Evolutionary conservation across 2,329 filamentous ascomycete species (phyloP), one percentile per base, ranked within the genome.

Genomic region (Colletotrichum lupini): DNA sequence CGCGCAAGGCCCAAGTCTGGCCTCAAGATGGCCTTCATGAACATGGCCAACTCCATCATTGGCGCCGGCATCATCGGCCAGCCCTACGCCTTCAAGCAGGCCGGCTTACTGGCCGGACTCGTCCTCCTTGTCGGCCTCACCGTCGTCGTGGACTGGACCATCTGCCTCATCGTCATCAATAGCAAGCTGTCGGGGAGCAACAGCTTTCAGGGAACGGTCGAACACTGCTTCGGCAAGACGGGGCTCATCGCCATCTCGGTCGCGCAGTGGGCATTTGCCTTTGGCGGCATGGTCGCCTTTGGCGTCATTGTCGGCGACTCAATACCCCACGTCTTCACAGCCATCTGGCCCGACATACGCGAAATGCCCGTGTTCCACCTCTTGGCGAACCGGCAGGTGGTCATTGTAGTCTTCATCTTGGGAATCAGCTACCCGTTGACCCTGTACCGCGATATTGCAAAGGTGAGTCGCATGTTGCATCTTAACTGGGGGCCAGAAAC

Each of bases 41-140:
- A 99, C 84, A 99, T 99, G 97, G 96, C 97, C 75, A 99, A 99
- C 85, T 97, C 94, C 78, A 99, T 99, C 81, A 98, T 99, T 77
- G 92, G 91, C 52, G 92, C 91, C 2, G 91, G 91, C 65, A 93
- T 93, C 82, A 92, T 93, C 79, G 91, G 94, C 4, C 97, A 99
- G 84, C 95, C 97, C 14, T 99, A 98, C 83, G 97, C 97, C n/a
- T 93, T 99, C 80, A 91, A 91, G 72, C 95, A 98, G 85, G 97
- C 97, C 8, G 97, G 97, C 7, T 89, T 99, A 77, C 81, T 94
- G 19, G 92, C 94, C 49, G 97, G 97, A 32, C 87, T 96, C 6
- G 79, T 95, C 59, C 88, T 99, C 68, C 89, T 99, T 24, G 84
- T 98, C 30, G 88, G 84, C 7, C 88, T 99, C 75, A 98, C 97